phyloP scores from a whole-genome alignment of 2,329 filamentous ascomycete species.

The Colletotrichum aenigma region DNA sequence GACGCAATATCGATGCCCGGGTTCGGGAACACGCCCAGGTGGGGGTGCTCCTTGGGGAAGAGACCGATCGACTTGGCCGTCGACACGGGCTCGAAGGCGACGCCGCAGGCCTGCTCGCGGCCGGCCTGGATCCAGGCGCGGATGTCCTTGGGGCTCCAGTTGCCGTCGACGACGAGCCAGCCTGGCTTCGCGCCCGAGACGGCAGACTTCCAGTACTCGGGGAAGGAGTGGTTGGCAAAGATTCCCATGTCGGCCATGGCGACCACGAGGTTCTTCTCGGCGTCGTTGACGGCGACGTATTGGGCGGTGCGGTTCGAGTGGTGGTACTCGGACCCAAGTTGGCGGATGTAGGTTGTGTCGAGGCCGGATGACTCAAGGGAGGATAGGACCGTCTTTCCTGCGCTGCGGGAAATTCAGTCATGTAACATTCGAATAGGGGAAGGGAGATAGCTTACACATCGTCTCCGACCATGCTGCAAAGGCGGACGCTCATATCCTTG shows the following conservation, averaged over 20 bases:
- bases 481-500: slow-evolving; percentile 63
- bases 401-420: slow-evolving; percentile 43
- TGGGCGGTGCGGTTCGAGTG: slow-evolving; percentile 77
- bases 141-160: slow-evolving; percentile 75
- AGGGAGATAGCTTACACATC: slow-evolving; percentile 61
- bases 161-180: slow-evolving; percentile 86
- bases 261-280: slow-evolving; percentile 80
- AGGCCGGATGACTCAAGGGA: slow-evolving; percentile 70
- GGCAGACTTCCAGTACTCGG: slow-evolving; percentile 63
- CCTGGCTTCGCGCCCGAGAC: slow-evolving; percentile 63
- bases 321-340: slow-evolving; percentile 51
- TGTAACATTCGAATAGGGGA: background rate
- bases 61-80: slow-evolving; percentile 75
- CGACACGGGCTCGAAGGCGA: slow-evolving; percentile 91
- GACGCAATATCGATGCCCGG: slow-evolving; percentile 75
- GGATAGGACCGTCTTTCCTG: slow-evolving; percentile 74
- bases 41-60: slow-evolving; percentile 55
- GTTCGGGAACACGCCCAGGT: slow-evolving; percentile 59
- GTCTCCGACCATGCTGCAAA: slow-evolving; percentile 82
- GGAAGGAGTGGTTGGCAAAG: slow-evolving; percentile 62
- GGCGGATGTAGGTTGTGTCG: slow-evolving; percentile 65
- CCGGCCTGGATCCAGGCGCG: slow-evolving; percentile 70
- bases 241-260: slow-evolving; percentile 97
- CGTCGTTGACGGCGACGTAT: slow-evolving; percentile 89
- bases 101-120: slow-evolving; percentile 57